A percentile compares a stretch with the other conserved stretches of the same genome.
phyloP scores from a whole-genome alignment of 2,329 filamentous ascomycete genomes.

The Colletotrichum sp. region DNA sequence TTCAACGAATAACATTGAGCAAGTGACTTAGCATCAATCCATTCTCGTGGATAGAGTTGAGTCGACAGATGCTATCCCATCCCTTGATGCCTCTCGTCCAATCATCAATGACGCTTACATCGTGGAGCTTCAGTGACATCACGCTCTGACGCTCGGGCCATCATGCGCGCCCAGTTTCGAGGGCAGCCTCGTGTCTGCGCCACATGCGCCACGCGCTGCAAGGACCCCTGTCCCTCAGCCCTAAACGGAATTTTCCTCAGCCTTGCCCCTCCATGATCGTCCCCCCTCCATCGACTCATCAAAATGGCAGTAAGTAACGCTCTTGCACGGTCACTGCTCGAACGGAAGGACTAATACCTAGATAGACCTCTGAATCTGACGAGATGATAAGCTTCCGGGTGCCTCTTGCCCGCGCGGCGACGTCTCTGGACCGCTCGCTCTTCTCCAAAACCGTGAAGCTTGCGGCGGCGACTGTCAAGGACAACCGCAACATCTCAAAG shows the following conservation, averaged over 20 bases:
- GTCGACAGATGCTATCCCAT: background rate
- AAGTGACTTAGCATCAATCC: background rate
- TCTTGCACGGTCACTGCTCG: background rate
- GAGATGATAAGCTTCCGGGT: conserved; percentile 73
- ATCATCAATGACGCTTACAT: conserved; percentile 21
- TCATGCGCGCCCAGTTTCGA: background rate
- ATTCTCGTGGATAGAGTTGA: background rate
- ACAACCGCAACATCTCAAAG: conserved; percentile 75
- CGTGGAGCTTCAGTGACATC: conserved; percentile 7
- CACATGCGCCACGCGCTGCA: background rate
- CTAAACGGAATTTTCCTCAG: conserved; percentile 29
- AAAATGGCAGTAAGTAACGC: conserved; percentile 17
- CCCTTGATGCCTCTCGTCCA: background rate
- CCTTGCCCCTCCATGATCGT: conserved; percentile 26
- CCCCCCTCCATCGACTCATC: conserved; percentile 12
- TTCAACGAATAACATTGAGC: background rate
- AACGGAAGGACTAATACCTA: background rate
- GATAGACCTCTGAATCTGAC: conserved; percentile 21
- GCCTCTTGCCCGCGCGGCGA: conserved; percentile 80
- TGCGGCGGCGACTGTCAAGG: conserved; percentile 78
- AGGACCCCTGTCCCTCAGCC: conserved; percentile 6
- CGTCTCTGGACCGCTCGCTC: conserved; percentile 80
- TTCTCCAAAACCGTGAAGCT: conserved; percentile 80
- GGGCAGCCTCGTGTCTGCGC: conserved; percentile 2
- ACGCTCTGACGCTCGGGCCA: background rate